phyloP scores from a whole-genome alignment of 1,139 yeast genomes.

The Debaryomyces singareniensis region DNA sequence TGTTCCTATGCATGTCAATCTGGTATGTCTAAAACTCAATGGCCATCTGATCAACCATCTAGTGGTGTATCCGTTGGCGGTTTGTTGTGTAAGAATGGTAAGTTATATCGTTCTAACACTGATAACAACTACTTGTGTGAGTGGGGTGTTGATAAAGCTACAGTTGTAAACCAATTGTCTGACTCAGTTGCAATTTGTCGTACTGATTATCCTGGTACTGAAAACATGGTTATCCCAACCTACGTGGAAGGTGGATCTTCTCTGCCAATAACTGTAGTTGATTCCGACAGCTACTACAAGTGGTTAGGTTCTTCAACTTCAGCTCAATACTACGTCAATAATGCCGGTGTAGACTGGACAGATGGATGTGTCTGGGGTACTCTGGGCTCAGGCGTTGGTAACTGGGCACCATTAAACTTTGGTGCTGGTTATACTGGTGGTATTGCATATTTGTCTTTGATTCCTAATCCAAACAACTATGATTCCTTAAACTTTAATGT shows the following conservation, averaged over 20 bases:
- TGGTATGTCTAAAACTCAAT: constrained; percentile 88
- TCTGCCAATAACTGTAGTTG: constrained; percentile 59
- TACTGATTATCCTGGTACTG: constrained; percentile 88
- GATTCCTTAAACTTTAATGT: constrained; percentile 59
- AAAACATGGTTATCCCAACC: constrained; percentile 81
- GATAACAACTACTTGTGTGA: constrained; percentile 60
- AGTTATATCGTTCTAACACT: constrained; percentile 61
- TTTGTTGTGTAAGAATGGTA: constrained; percentile 61
- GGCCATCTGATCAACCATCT: constrained; percentile 70
- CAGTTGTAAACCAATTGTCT: constrained; percentile 49
- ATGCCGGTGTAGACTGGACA: constrained; percentile 68
- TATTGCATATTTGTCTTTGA: constrained; percentile 64
- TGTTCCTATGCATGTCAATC: constrained; percentile 86
- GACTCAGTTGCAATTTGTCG: constrained; percentile 70
- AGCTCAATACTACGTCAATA: constrained; percentile 75
- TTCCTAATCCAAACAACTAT: constrained; percentile 75
- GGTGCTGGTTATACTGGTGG: constrained; percentile 69
- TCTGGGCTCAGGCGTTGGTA: constrained; percentile 60
- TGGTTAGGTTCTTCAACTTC: constrained; percentile 68
- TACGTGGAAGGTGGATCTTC: constrained; percentile 54
- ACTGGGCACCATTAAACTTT: constrained; percentile 78
- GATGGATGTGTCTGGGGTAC: constrained; percentile 79
- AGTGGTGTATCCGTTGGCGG: constrained; percentile 81
- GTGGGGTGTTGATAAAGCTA: constrained; percentile 66
- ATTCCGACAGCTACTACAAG: constrained; percentile 52